These are phyloP conservation scores for Arbutus unedo DNA, from an alignment of 148 eudicot species.

Conservation along the genomic window DNA sequence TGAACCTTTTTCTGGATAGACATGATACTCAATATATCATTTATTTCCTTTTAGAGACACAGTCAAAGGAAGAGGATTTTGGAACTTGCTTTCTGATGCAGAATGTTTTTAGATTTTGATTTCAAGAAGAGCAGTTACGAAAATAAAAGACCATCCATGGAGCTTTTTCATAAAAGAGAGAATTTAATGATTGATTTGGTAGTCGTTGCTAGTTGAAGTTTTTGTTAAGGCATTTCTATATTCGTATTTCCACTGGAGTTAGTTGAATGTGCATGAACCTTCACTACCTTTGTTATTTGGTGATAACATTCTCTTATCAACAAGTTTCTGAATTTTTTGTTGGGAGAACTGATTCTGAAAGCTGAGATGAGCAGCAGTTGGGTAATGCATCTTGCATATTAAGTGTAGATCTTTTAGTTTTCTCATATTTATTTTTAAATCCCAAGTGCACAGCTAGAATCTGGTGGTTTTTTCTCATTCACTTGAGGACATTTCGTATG, in stretches of 20 bases:
- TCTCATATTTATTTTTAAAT: neutral
- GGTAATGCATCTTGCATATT: neutral
- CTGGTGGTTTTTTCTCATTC: neutral
- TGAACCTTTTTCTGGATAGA: neutral
- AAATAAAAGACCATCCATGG: neutral
- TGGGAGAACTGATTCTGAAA: too few relatives aligned
- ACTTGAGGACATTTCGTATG: neutral
- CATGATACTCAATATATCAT: neutral
- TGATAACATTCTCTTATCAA: too few relatives aligned
- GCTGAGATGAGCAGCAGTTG: too few relatives aligned
- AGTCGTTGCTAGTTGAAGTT: neutral
- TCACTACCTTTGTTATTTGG: neutral
- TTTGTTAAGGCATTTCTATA: neutral
- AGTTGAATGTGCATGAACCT: neutral
- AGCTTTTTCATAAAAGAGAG: neutral
- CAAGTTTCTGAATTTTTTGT: too few relatives aligned
- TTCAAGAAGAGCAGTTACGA: neutral
- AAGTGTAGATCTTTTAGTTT: neutral
- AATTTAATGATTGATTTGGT: neutral
- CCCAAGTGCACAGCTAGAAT: neutral
- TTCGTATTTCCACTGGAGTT: neutral
- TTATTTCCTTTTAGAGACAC: neutral
- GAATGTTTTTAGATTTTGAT: neutral
- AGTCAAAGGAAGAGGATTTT: neutral
- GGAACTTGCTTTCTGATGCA: neutral